Base-by-base conservation (phyloP, 1,284 basidiomycete genomes). In the Trichosporon sp. region DNA sequence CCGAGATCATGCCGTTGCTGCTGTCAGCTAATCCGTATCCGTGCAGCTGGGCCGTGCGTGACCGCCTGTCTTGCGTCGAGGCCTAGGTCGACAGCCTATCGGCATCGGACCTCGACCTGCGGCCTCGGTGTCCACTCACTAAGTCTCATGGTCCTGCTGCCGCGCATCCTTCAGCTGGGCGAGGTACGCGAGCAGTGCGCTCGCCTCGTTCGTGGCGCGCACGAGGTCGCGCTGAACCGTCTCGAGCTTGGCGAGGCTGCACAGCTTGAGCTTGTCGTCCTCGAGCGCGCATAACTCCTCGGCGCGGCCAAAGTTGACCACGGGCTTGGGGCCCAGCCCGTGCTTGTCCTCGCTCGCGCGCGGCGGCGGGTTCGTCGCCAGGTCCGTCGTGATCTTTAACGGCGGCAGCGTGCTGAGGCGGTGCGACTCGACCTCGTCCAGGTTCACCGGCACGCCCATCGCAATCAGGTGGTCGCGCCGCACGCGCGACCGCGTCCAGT, bases 401-500 rank as follows among this genome's bases (percentile, higher is more conserved):
- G 89, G 87, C 1, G 93, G 93, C 31, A 95, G 84, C 1, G 89
- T 85, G 72, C 89, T 90, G 29, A 88, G 86, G 69, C 87, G 88
- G 27, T 88, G 87, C 64, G 88, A 89, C 2, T 93, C 92, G 56
- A 94, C 78, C 84, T 97, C 94, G 79, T 97, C 94, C 5, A 96
- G 86, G 79, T 96, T 96, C 64, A 97, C 91, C 3, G 94, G 94
- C 63, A 97, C 90, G 38, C 95, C 94, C 44, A 97, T 88, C 13
- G 92, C 85, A 72, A 95, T 93, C 53, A 97, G 86, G 75, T 96
- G 92, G 77, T 94, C 92, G 64, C 93, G 86, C 68, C 94, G 88
- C 76, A 92, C 92, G 60, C 91, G 88, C 64, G 93, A 95, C 53
- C 93, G 89, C 67, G 89, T 93, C 94, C 94, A 97, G 77, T 92